Base-by-base conservation (phyloP, 257 asterid genomes). In the Nicotiana otophora region DNA sequence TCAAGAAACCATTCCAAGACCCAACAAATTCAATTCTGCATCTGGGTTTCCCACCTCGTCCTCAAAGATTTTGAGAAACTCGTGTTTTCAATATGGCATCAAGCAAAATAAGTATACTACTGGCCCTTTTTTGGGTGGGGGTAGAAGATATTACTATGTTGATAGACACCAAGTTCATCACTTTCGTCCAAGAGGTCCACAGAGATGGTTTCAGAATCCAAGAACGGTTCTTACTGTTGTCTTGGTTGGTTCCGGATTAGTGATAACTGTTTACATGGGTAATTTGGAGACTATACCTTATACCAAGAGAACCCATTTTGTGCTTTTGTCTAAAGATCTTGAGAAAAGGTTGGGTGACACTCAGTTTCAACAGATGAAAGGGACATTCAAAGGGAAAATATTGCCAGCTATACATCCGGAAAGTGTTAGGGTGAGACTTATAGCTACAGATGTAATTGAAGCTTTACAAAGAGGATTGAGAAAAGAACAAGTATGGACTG, bases 371-470 rank as follows among this genome's bases (percentile, higher is more conserved):
- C 81, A 91, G 78, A 0, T 94, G n/a, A 92, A 88, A 82, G 64
- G 12, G 6, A 54, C 85, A 78, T 96, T 77, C 86, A 92, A 86
- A 48, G 98, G 98, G 82, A 94, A 88, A 72, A 90, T 96, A 9
- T 84, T 96, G 77, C 98, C 98, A 17, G 90, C 98, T 2, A 91
- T 96, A 51, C 99, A 96, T 83, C 99, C 99, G 0, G 97, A 92
- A 55, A 93, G 97, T 81, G 92, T 94, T 60, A 87, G 98, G 88
- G 90, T 96, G 63, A 93, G 92, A 60, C 64, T 87, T 62, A 91
- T 96, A 63, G 88, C 99, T 15, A 85, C 86, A 74, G 95, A 93
- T 2, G 87, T 94, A 84, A 93, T 96, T 31, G 92, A 86, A 81
- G 97, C 97, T 33, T 83, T 96, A 82, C 91, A 93, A 87, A 93